Conservation (phyloP, 2,329 filamentous ascomycete species). For the Aspergillus proliferans region DNA sequence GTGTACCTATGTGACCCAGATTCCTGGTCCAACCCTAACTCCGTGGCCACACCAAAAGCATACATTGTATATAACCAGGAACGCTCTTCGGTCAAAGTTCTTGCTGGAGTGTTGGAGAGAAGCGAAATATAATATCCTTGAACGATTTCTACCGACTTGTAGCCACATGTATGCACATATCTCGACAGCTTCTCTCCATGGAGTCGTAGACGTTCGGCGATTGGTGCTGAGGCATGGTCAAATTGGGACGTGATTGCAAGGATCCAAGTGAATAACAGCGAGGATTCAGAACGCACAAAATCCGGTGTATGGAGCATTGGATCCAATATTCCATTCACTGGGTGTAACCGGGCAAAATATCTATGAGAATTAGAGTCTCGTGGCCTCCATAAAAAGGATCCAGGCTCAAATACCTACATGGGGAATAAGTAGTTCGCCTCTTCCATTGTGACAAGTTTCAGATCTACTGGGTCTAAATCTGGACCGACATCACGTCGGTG, state of each 20-base stretch:
- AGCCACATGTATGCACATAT: conserved; percentile 22
- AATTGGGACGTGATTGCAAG: conserved; percentile 25
- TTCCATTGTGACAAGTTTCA: conserved; percentile 24
- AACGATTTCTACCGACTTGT: conserved; percentile 25
- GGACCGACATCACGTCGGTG: conserved; percentile 17
- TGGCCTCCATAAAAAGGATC: too few relatives aligned
- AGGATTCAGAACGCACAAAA: conserved; percentile 20
- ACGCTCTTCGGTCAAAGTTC: conserved; percentile 19
- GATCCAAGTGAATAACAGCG: conserved; percentile 27
- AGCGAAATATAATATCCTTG: conserved; percentile 28
- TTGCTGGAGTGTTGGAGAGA: conserved; percentile 21
- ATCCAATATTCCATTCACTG: conserved; percentile 26
- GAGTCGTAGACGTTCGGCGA: conserved; percentile 19
- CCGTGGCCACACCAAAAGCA: conserved; percentile 21
- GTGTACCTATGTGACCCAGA: background rate
- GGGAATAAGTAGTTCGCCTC: conserved; percentile 21
- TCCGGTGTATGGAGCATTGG: conserved; percentile 21
- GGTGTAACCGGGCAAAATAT: conserved; percentile 23
- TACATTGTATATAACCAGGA: conserved; percentile 27
- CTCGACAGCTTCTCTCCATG: conserved; percentile 25
- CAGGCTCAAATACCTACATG: conserved; percentile 11
- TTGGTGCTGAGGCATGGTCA: conserved; percentile 12
- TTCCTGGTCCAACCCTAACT: conserved; percentile 21
- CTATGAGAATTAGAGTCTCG: conserved; percentile 5
- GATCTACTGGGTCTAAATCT: conserved; percentile 23